phyloP scores from a whole-genome alignment of 2,329 filamentous ascomycete genomes.

The Fusarium setosum region DNA sequence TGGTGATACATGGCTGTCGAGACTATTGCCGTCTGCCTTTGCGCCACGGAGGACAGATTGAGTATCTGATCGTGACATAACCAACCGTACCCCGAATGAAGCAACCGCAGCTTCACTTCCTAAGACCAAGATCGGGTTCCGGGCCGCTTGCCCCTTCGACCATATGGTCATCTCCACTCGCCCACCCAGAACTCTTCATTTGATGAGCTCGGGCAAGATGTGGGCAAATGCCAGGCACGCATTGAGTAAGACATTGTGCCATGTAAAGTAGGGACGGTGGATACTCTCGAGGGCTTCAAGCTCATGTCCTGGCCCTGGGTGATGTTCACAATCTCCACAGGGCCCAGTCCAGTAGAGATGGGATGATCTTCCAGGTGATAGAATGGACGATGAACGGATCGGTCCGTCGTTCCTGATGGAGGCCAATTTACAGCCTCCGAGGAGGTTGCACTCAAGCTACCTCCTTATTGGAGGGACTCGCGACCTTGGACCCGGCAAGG shows the following conservation, averaged over 20 bases:
- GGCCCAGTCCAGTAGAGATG: constrained; percentile 10
- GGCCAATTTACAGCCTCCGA: constrained; percentile 18
- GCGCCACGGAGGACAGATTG: neutral
- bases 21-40: neutral
- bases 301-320: constrained; percentile 7
- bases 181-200: constrained; percentile 1
- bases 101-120: constrained; percentile 10
- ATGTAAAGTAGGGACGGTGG: constrained; percentile 7
- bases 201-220: constrained; percentile 7
- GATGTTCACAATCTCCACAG: constrained; percentile 14
- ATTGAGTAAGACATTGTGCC: constrained; percentile 4
- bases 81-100: constrained; percentile 22
- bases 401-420: constrained; percentile 33
- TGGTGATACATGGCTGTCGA: constrained; percentile 1
- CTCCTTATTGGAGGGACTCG: constrained; percentile 25
- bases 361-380: constrained; percentile 1
- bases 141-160: constrained; percentile 28
- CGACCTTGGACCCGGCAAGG: neutral
- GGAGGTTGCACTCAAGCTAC: constrained; percentile 23
- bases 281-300: neutral
- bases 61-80: constrained; percentile 6
- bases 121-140: constrained; percentile 15
- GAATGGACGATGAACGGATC: constrained; percentile 4
- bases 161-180: neutral
- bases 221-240: constrained; percentile 3